Conservation (phyloP, 2,329 filamentous ascomycete species). For the Leptosphaerulina australis region DNA sequence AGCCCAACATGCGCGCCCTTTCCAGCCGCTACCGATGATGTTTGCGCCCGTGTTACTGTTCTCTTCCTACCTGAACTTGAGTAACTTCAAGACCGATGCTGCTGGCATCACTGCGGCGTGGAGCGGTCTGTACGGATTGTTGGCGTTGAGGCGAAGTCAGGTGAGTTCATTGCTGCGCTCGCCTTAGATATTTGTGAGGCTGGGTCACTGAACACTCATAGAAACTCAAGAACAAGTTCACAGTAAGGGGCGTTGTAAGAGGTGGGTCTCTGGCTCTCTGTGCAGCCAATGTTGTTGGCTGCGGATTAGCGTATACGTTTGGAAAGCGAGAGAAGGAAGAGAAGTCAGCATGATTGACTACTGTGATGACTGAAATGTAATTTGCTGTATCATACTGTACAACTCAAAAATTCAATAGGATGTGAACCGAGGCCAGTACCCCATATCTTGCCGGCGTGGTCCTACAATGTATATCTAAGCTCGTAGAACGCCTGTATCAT, state of each 20-base stretch:
- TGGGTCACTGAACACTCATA: constrained; percentile 17
- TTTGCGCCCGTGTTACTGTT: constrained; percentile 71
- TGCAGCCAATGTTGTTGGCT: constrained; percentile 57
- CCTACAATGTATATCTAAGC: background rate
- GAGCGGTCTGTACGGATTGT: constrained; percentile 68
- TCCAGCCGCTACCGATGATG: constrained; percentile 68
- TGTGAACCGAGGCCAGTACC: background rate
- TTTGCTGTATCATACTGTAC: constrained; percentile 11
- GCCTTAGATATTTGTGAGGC: background rate
- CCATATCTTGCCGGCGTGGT: background rate
- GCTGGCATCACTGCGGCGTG: constrained; percentile 69
- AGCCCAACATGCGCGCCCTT: constrained; percentile 69
- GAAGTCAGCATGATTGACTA: constrained; percentile 15
- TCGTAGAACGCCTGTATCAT: constrained; percentile 9
- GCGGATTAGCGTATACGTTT: constrained; percentile 60
- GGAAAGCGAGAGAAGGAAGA: constrained; percentile 51
- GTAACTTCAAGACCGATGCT: constrained; percentile 66
- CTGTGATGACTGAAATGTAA: background rate
- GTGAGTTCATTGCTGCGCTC: constrained; percentile 24
- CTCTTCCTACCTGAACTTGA: constrained; percentile 69
- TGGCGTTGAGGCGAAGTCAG: constrained; percentile 64
- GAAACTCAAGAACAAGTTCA: constrained; percentile 56
- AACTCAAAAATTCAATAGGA: background rate
- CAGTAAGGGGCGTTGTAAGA: constrained; percentile 58
- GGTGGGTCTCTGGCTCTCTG: constrained; percentile 60